Base-by-base conservation (phyloP, 1,284 basidiomycete genomes). In the Singerocomus inundabilis region DNA sequence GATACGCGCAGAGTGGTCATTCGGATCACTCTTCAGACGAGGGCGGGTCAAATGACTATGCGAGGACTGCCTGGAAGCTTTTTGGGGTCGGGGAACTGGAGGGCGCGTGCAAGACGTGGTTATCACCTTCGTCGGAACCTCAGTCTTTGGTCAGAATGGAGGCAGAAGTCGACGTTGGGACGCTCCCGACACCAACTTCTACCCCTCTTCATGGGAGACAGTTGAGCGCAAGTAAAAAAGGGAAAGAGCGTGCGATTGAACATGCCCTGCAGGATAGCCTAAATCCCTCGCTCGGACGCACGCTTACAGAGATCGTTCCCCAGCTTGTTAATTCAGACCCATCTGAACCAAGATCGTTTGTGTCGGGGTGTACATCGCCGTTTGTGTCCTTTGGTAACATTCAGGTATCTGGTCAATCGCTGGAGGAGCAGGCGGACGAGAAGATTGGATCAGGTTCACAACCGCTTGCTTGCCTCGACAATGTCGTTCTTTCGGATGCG, bases 1-100 rank as follows among this genome's bases (percentile, higher is more conserved):
- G 31, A 38, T 51, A 51, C 49, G 45, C 46, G 42, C 57, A 34
- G 53, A 55, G 67, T 18, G 57, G 48, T 54, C 58, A 69, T 24
- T 75, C 74, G 28, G 72, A 76, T 28, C 70, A 74, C 16, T 73
- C 77, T 33, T 73, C 75, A 1, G 69, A 79, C 32, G 66, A 67
- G 2, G 73, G 70, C 32, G 70, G 67, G 31, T 75, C 76, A 21
- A 76, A 81, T 31, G 75, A 73, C 18, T 70, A 73, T 25, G 77
- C 71, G 15, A 67, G 70, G 44, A 80, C 75, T 6, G 80, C 81
- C 1, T 75, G 78, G 60, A 49, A 57, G n/a, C 55, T 82, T 16
- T 84, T 84, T 50, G 76, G 73, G 0, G 52, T 48, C 2, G 55
- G 56, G 68, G 70, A 24, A 48, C 32, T 21, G 3, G 45, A 36